Percentiles rank a stretch among this genome's conserved stretches.
Evolutionary conservation across 768 basidiomycete species (phyloP).

Genomic region (Leucosporidium scottii): DNA sequence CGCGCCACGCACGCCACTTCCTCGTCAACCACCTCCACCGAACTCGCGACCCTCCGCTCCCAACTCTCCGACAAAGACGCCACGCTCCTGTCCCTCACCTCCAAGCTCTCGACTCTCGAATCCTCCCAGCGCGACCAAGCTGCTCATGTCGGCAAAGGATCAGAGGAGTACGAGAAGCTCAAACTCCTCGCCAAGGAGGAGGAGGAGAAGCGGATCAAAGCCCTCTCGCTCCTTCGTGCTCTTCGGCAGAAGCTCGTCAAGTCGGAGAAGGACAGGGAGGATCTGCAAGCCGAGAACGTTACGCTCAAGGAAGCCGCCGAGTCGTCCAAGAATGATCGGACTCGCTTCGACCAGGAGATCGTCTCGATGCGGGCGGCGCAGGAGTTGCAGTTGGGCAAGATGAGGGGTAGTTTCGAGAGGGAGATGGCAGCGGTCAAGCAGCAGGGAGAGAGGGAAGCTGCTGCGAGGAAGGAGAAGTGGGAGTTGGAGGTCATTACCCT

Average conservation of each 20-base stretch:
- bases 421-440: slow-evolving; percentile 50
- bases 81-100: slow-evolving; percentile 59
- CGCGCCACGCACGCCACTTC: slow-evolving; percentile 76
- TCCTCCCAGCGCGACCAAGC: slow-evolving; percentile 49
- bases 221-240: slow-evolving; percentile 83
- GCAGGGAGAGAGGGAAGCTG: slow-evolving; percentile 71
- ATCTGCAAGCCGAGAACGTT: slow-evolving; percentile 32
- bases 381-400: slow-evolving; percentile 43
- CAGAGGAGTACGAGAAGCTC: slow-evolving; percentile 57
- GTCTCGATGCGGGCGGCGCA: slow-evolving; percentile 34
- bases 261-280: slow-evolving; percentile 67
- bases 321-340: slow-evolving; percentile 52
- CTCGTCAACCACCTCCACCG: slow-evolving; percentile 65
- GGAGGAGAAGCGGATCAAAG: slow-evolving; percentile 94
- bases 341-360: slow-evolving; percentile 36
- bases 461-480: slow-evolving; percentile 58
- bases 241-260: slow-evolving; percentile 96
- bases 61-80: slow-evolving; percentile 67
- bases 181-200: slow-evolving; percentile 73
- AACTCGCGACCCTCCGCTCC: slow-evolving; percentile 61
- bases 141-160: slow-evolving; percentile 49
- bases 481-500: slow-evolving; percentile 67
- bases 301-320: slow-evolving; percentile 52
- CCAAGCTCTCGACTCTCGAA: slow-evolving; percentile 66
- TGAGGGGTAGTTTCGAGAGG: slow-evolving; percentile 44